Evolutionary conservation across 2,329 filamentous ascomycete genomes (phyloP).

Genomic region (Blastomyces gilchristii): DNA sequence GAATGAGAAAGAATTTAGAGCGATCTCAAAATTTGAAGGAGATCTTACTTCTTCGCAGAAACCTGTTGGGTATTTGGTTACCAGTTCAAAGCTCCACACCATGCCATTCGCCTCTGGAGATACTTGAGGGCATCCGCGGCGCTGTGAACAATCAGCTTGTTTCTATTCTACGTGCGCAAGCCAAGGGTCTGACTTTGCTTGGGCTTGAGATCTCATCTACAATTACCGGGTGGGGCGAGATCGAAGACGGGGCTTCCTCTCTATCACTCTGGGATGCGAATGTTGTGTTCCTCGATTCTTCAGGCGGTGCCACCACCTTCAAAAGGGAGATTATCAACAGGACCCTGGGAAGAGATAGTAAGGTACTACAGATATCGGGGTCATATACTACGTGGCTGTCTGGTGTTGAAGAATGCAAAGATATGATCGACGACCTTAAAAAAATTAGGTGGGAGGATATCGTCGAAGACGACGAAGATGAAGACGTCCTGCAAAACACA

Average conservation of each 20-base stretch:
- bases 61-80: slow-evolving; percentile 66
- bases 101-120: slow-evolving; percentile 43
- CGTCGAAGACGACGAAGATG: slow-evolving; percentile 32
- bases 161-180: slow-evolving; percentile 52
- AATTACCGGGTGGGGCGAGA: slow-evolving; percentile 51
- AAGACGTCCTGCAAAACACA: slow-evolving; percentile 29
- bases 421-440: slow-evolving; percentile 27
- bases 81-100: slow-evolving; percentile 53
- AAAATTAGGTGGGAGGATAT: slow-evolving; percentile 29
- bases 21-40: slow-evolving; percentile 55
- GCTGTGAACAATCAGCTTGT: slow-evolving; percentile 60
- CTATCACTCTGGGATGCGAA: slow-evolving; percentile 58
- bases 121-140: slow-evolving; percentile 58
- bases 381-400: slow-evolving; percentile 63
- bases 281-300: slow-evolving; percentile 55
- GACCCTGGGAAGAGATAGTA: slow-evolving; percentile 60
- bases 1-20: slow-evolving; percentile 51
- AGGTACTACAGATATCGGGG: slow-evolving; percentile 51
- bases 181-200: slow-evolving; percentile 54
- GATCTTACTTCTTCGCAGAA: slow-evolving; percentile 59
- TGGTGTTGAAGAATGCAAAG: slow-evolving; percentile 48
- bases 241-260: slow-evolving; percentile 35
- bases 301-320: slow-evolving; percentile 56
- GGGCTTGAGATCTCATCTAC: slow-evolving; percentile 54
- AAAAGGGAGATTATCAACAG: slow-evolving; percentile 58